phyloP scores from a whole-genome alignment of 345 rosid species.

The Abelmoschus esculentus region DNA sequence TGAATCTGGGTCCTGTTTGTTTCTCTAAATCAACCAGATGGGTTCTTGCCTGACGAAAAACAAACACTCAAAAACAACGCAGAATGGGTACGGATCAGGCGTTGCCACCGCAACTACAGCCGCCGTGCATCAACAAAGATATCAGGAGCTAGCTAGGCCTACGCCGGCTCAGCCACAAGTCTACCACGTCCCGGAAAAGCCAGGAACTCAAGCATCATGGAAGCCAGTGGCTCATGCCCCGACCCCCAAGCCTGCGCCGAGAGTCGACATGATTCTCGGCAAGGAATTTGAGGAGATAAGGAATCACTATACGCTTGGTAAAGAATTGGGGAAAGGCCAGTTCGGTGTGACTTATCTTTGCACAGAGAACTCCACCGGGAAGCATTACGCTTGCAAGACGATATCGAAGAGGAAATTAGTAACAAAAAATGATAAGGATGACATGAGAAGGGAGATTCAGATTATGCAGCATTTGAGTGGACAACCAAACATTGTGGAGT shows the following conservation, averaged over 20 bases:
- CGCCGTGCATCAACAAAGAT: constrained; percentile 25
- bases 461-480: constrained; percentile 97
- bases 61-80: constrained; percentile 19
- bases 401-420: constrained; percentile 70
- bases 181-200: constrained; percentile 21
- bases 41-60: constrained; percentile 51
- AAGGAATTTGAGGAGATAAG: constrained; percentile 71
- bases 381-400: constrained; percentile 72
- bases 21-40: constrained; percentile 24
- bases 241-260: constrained; percentile 35
- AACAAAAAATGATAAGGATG: constrained; percentile 61
- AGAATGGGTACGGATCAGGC: constrained; percentile 39
- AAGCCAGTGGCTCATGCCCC: constrained; percentile 25
- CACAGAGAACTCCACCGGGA: constrained; percentile 62
- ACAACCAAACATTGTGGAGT: constrained; percentile 84
- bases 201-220: constrained; percentile 28
- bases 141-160: constrained; percentile 23
- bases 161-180: constrained; percentile 8
- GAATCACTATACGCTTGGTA: constrained; percentile 51
- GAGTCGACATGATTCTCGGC: constrained; percentile 51
- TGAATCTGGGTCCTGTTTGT: constrained; percentile 5
- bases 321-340: constrained; percentile 83
- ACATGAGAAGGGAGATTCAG: constrained; percentile 72
- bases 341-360: constrained; percentile 83
- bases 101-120: neutral